These are phyloP conservation scores for Penicillium chermesinum DNA, from an alignment of 495 filamentous ascomycete genomes.

Conservation along the genomic window DNA sequence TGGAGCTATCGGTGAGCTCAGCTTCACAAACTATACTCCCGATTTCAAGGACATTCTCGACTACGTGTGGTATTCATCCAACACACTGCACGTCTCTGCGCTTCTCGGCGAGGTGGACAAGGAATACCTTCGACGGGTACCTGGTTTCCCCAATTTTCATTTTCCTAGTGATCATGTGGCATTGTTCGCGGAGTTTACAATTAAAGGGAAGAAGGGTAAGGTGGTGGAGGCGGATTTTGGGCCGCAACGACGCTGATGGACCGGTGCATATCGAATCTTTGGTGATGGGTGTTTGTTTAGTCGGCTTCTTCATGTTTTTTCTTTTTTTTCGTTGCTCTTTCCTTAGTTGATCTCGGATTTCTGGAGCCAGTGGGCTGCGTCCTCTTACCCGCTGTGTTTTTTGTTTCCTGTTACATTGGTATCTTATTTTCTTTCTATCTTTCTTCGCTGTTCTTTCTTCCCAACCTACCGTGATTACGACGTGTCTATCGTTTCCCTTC, in stretches of 20 bases:
- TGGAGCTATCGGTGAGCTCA: conserved; percentile 66
- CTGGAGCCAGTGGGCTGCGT: conserved; percentile 28
- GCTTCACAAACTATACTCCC: conserved; percentile 95
- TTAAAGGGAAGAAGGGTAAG: conserved; percentile 88
- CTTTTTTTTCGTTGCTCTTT: conserved; percentile 14
- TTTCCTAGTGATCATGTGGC: conserved; percentile 96
- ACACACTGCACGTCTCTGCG: conserved; percentile 78
- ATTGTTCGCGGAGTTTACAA: conserved; percentile 83
- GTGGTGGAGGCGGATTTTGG: conserved; percentile 60
- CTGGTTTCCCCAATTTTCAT: conserved; percentile 94
- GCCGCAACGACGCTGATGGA: conserved; percentile 48
- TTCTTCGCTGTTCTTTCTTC: conserved; percentile 15
- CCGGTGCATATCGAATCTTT: conserved; percentile 39
- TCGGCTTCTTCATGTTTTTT: conserved; percentile 26
- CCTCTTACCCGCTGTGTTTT: conserved; percentile 22
- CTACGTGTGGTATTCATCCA: conserved; percentile 96
- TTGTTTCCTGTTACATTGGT: conserved; percentile 13
- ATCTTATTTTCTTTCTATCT: conserved; percentile 10
- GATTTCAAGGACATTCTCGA: conserved; percentile 86
- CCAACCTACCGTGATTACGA: conserved; percentile 19
- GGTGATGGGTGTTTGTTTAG: conserved; percentile 41
- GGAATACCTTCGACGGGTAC: conserved; percentile 82
- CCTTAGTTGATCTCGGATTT: conserved; percentile 38
- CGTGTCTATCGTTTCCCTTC: conserved; percentile 6
- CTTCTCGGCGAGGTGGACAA: conserved; percentile 87